Base-by-base conservation (phyloP, 1,284 basidiomycete genomes). In the Ganoderma leucocontextum region DNA sequence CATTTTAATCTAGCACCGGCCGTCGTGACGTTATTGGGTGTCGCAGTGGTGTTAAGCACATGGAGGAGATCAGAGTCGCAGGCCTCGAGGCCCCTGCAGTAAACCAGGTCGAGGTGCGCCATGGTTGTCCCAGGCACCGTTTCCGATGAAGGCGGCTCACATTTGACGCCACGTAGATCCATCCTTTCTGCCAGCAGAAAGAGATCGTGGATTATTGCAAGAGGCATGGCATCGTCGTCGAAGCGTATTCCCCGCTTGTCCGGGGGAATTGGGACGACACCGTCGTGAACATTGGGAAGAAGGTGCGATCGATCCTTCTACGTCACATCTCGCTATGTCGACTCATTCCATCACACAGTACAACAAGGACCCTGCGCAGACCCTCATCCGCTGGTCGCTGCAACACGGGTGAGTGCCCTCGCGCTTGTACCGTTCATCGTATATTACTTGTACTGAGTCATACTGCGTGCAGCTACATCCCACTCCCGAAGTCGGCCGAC, bases 181-280 rank as follows among this genome's bases (percentile, higher is more conserved):
- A 96, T 75, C 94, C 95, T 0, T 89, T 93, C 73, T 95, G 93
- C 80, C 94, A 96, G 76, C 94, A 95, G 72, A 84, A 84, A 61
- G 86, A 89, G 10, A 94, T 96, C 67, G 93, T 94, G 29, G 83
- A 87, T 15, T 96, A 93, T 78, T 96, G 95, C 80, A 76, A 80
- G 33, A 79, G 86, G 57, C 82, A 95, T 71, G 83, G 81, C 5
- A 94, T 97, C 62, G 82, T 91, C 33, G 81, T 96, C 7, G 85
- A 96, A 78, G 95, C 88, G 0, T 89, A 90, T 73, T 84, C 81
- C 60, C 86, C 88, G 0, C 75, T 88, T 22, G 78, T 86, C 12
- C 81, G 85, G 4, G 87, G 83, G 0, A 73, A 81, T 49, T 74
- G 82, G 55, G 78, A 80, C 35, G 75, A 89, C 71, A 80, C 81